phyloP scores from a whole-genome alignment of 176 grass and related monocot species.

The Thinopyrum elongatum region DNA sequence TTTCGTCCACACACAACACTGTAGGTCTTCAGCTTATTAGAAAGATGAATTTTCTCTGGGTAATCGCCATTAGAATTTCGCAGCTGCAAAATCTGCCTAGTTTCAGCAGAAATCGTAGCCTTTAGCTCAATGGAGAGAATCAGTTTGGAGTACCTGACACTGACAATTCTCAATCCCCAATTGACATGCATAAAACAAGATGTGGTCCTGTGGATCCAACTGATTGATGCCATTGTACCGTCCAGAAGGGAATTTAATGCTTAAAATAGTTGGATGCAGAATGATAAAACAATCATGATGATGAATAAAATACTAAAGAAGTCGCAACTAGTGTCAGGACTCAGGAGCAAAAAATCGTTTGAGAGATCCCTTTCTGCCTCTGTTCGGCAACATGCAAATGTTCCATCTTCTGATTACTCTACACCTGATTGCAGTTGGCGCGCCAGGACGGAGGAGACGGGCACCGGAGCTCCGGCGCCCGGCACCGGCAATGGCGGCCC shows the following conservation, averaged over 20 bases:
- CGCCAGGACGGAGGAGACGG: slow-evolving; percentile 39
- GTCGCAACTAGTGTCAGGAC: slow-evolving; percentile 35
- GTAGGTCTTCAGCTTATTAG: neutral
- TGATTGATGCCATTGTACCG: slow-evolving; percentile 11
- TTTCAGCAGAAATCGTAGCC: neutral
- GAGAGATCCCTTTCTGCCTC: neutral
- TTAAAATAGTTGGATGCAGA: slow-evolving; percentile 11
- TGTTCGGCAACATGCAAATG: slow-evolving; percentile 38
- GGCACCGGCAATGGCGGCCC: slow-evolving; percentile 71
- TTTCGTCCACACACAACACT: neutral
- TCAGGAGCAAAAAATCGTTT: slow-evolving; percentile 36
- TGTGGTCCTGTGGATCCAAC: slow-evolving; percentile 10
- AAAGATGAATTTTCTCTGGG: neutral
- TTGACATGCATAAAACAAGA: neutral
- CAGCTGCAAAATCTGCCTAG: neutral
- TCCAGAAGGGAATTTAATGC: neutral
- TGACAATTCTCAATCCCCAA: neutral
- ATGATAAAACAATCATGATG: neutral
- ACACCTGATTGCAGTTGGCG: slow-evolving; percentile 54
- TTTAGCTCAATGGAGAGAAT: neutral
- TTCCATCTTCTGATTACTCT: slow-evolving; percentile 35
- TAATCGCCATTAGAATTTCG: neutral
- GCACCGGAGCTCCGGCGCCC: slow-evolving; percentile 42
- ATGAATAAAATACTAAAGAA: neutral
- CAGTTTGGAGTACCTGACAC: neutral